phyloP scores from a whole-genome alignment of 805 yeast species.

The Saturnispora sekii region DNA sequence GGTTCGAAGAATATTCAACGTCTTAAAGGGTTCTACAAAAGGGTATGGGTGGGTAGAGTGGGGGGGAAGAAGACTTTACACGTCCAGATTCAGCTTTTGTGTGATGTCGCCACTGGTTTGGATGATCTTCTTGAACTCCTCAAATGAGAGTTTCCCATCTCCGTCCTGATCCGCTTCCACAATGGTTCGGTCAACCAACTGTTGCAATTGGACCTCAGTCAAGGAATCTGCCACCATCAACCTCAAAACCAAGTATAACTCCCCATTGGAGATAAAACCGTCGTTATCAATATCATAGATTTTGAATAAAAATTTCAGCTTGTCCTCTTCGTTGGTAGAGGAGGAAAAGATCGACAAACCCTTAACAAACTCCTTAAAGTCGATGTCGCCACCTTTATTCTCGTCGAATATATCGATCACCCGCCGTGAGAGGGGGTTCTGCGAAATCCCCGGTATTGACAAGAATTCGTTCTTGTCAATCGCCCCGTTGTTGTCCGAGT shows the following conservation, averaged over 20 bases:
- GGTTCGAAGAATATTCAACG: too few species aligned
- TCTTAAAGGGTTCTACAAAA: too few species aligned
- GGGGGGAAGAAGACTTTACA: constrained; percentile 12
- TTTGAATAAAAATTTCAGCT: constrained; percentile 79
- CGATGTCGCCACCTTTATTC: constrained; percentile 88
- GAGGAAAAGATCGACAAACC: constrained; percentile 71
- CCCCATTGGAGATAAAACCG: constrained; percentile 93
- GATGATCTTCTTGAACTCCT: constrained; percentile 70
- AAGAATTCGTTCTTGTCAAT: constrained; percentile 86
- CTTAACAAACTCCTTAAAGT: constrained; percentile 84
- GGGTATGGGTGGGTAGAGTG: too few species aligned
- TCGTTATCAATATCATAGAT: constrained; percentile 94
- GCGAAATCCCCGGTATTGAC: constrained; percentile 83
- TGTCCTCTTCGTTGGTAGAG: constrained; percentile 70
- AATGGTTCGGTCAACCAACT: constrained; percentile 93
- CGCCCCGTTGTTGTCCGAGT: constrained; percentile 85
- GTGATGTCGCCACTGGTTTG: constrained; percentile 35
- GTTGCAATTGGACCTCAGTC: constrained; percentile 82
- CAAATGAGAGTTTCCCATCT: constrained; percentile 77
- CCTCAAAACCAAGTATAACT: constrained; percentile 79
- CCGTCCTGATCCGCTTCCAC: constrained; percentile 87
- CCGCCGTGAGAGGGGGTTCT: constrained; percentile 83
- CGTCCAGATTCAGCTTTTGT: constrained; percentile 23
- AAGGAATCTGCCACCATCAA: constrained; percentile 95
- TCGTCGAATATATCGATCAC: constrained; percentile 91